Conservation (phyloP, 805 yeast species). For the Nematodospora valgi region DNA sequence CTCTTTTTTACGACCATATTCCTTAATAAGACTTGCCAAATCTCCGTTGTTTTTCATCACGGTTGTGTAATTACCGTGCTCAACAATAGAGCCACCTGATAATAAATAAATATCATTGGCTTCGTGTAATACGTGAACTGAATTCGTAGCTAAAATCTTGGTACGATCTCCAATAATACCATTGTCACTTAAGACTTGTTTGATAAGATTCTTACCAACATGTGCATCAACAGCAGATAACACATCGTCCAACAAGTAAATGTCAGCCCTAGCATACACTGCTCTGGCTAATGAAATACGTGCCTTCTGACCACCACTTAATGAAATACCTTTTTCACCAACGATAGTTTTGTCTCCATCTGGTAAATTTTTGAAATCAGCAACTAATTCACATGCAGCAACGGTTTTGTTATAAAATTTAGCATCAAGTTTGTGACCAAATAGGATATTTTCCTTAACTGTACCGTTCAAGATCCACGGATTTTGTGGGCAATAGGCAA, state of each 20-base stretch:
- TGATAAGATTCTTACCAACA: constrained; percentile 34
- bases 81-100: constrained; percentile 26
- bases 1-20: constrained; percentile 23
- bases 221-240: constrained; percentile 43
- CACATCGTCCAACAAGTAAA: constrained; percentile 39
- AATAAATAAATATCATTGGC: constrained; percentile 33
- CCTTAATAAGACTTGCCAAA: constrained; percentile 29
- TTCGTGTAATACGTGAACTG: constrained; percentile 32
- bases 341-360: constrained; percentile 42
- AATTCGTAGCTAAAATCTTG: constrained; percentile 37
- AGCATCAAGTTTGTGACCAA: constrained; percentile 32
- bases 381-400: constrained; percentile 33
- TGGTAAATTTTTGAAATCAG: constrained; percentile 34
- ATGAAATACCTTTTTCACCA: constrained; percentile 43
- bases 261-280: constrained; percentile 38
- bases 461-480: constrained; percentile 42
- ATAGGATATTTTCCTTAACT: constrained; percentile 37
- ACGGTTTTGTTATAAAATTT: constrained; percentile 29
- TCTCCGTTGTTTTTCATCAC: constrained; percentile 38
- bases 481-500: constrained; percentile 39
- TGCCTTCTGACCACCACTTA: constrained; percentile 44
- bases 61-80: constrained; percentile 47
- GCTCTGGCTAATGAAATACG: constrained; percentile 41
- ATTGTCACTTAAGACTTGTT: constrained; percentile 26
- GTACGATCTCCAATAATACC: constrained; percentile 35